Evolutionary conservation across 2,329 filamentous ascomycete genomes (phyloP), one percentile per base, ranked within the genome.

Genomic region (Periconia sp.): DNA sequence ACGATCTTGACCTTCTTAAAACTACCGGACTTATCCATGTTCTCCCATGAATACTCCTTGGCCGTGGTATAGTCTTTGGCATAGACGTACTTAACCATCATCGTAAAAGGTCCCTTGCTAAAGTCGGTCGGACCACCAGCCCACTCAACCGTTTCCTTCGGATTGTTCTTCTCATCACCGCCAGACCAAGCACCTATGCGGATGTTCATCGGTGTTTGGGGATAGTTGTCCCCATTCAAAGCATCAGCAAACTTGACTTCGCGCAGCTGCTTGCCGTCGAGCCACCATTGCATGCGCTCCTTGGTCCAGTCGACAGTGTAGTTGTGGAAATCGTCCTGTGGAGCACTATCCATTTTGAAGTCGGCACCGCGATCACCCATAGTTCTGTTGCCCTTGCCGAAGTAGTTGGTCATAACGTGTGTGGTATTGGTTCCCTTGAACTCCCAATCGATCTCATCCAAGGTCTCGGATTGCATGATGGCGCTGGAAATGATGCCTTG

Each of bases 121-220:
- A 85, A 92, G 65, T 90, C 78, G 29, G 86, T 89, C 38, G 75
- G 72, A 47, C 87, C 87, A 52, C 85, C 86, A 42, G 83, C 82
- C 84, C 84, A 87, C 46, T 79, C 54, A 5, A 65, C 55, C 12
- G 60, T 58, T 39, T 58, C 61, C 12, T 54, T 50, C 24, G 59
- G 51, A 54, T 71, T 70, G 49, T 68, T 66, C 51, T 73, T 68
- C 46, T 73, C 70, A 57, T 79, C 73, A 42, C 82, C 82, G 39
- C 76, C 82, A 34, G 83, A 80, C 85, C 86, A 88, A 54, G 81
- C 80, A 51, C 87, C 87, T 32, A 89, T 70, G 69, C 84, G 85
- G 60, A 89, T 66, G 67, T 85, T 81, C 81, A 86, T 85, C 36
- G 87, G 87, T 8, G 86, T 88, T 75, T 89, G 86, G 33, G 87